Evolutionary conservation across 768 basidiomycete genomes (phyloP), one percentile per base, ranked within the genome.

Genomic region (Lyophyllum semitale): DNA sequence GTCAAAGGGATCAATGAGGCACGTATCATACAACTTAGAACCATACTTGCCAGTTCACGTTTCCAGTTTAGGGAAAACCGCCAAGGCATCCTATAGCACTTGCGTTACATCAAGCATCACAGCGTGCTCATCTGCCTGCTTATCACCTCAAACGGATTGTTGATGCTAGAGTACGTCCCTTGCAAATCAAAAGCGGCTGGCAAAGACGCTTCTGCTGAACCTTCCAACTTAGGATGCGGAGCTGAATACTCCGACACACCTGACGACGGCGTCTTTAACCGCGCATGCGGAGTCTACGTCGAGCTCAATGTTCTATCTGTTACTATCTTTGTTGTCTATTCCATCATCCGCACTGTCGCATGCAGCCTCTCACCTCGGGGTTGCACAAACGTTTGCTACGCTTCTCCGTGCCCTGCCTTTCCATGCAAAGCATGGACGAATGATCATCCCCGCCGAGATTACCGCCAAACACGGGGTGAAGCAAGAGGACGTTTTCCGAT

Each of bases 101-200:
- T 17, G 91, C 89, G 20, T 69, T 95, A 45, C 69, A 84, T 63
- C 77, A 84, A 54, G 79, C 83, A 1, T 81, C 80, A 22, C 75
- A 78, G 54, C 66, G 50, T 26, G 69, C 72, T 23, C 79, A 79
- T 58, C 64, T 92, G 38, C 84, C 85, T 30, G 69, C 82, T 8
- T 94, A 95, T 68, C 88, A 94, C 64, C 76, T 95, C 50, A 89
- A 87, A 67, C 77, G 93, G 52, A 89, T 94, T 62, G 77, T 95
- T 57, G 91, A 93, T 66, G 93, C 93, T 27, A 81, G 92, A 66
- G 92, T 94, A 62, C 37, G 85, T 75, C 53, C 50, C 43, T 43
- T 23, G 25, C 30, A 38, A 26, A 6, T 35, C 48, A 17, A 43
- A 41, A 54, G 22, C 48, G 29, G 23, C 20, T 30, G 22, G 25